phyloP scores from a whole-genome alignment of 2,329 filamentous ascomycete species.

The Diplodia corticola region DNA sequence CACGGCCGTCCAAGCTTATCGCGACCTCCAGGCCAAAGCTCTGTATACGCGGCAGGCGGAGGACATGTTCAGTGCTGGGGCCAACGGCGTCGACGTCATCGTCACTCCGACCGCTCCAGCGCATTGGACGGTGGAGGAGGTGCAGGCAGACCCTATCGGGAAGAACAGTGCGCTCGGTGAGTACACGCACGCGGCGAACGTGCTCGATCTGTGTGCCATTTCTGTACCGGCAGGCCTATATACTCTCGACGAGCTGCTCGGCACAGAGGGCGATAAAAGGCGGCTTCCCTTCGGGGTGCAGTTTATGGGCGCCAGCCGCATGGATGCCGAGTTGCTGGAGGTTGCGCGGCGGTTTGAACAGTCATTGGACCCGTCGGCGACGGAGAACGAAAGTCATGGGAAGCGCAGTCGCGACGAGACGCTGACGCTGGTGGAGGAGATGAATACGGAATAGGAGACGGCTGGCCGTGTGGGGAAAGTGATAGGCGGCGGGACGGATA shows the following conservation, averaged over 20 bases:
- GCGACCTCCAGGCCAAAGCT: conserved; percentile 36
- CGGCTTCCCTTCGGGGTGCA: conserved; percentile 45
- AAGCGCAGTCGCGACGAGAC: conserved; percentile 16
- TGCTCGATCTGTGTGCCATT: conserved; percentile 53
- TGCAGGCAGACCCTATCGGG: conserved; percentile 53
- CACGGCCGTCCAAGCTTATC: conserved; percentile 36
- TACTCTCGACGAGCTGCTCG: conserved; percentile 32
- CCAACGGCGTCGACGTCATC: conserved; percentile 34
- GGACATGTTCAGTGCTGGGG: conserved; percentile 33
- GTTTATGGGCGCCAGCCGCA: conserved; percentile 40
- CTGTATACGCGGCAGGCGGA: conserved; percentile 36
- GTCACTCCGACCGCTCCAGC: conserved; percentile 56
- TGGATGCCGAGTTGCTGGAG: conserved; percentile 44
- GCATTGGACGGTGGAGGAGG: conserved; percentile 53
- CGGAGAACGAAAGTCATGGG: conserved; percentile 1
- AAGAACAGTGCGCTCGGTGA: conserved; percentile 51
- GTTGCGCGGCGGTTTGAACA: conserved; percentile 38
- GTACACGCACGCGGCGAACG: conserved; percentile 63
- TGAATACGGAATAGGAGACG: conserved; percentile 18
- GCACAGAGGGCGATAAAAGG: conserved; percentile 30
- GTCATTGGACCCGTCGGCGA: conserved; percentile 1
- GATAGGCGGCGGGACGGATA: not conserved
- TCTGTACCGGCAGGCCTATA: conserved; percentile 52
- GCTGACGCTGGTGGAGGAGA: conserved; percentile 10
- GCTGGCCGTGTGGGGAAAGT: not conserved